A percentile compares a stretch with the other conserved stretches of the same genome.
Conservation (phyloP, 495 filamentous ascomycete genomes). For the Hapsidospora chrysogenum region DNA sequence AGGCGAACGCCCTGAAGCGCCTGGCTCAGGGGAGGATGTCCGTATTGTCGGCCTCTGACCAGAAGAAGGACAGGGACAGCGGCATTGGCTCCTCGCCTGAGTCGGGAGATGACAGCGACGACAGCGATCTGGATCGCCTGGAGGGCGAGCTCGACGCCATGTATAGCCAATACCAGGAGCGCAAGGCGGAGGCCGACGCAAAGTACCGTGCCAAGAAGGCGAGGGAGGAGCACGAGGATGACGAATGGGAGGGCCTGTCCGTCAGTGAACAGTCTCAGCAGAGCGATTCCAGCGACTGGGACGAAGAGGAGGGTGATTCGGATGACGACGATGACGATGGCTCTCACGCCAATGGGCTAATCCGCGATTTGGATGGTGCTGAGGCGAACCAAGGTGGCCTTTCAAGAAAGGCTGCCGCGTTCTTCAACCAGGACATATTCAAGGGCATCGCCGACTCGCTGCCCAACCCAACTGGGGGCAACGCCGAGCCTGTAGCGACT, state of each 20-base stretch:
- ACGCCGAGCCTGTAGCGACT: too few relatives aligned
- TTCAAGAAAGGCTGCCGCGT: slow-evolving; percentile 23
- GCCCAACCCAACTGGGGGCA: slow-evolving; percentile 3
- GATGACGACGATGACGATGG: slow-evolving; percentile 29
- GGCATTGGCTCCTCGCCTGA: slow-evolving; percentile 37
- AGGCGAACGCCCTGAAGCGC: slow-evolving; percentile 47
- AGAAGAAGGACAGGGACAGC: slow-evolving; percentile 41
- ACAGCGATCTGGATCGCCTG: slow-evolving; percentile 55
- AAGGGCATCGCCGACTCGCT: slow-evolving; percentile 51
- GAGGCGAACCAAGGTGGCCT: neutral
- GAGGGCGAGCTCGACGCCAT: slow-evolving; percentile 71
- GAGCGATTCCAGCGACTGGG: slow-evolving; percentile 31
- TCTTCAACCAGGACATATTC: slow-evolving; percentile 95
- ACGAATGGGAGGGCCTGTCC: slow-evolving; percentile 84
- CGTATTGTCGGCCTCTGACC: slow-evolving; percentile 32
- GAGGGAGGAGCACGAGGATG: slow-evolving; percentile 65
- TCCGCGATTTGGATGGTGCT: slow-evolving; percentile 32
- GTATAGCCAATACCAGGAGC: slow-evolving; percentile 75
- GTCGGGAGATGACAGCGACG: slow-evolving; percentile 47
- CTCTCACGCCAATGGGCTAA: slow-evolving; percentile 19
- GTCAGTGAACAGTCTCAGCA: slow-evolving; percentile 43
- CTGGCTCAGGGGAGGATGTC: slow-evolving; percentile 68
- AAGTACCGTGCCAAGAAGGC: slow-evolving; percentile 82
- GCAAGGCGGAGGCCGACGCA: slow-evolving; percentile 58
- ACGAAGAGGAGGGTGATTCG: slow-evolving; percentile 38